phyloP scores from a whole-genome alignment of 1,139 yeast genomes.

The Zygosaccharomyces sapae region DNA sequence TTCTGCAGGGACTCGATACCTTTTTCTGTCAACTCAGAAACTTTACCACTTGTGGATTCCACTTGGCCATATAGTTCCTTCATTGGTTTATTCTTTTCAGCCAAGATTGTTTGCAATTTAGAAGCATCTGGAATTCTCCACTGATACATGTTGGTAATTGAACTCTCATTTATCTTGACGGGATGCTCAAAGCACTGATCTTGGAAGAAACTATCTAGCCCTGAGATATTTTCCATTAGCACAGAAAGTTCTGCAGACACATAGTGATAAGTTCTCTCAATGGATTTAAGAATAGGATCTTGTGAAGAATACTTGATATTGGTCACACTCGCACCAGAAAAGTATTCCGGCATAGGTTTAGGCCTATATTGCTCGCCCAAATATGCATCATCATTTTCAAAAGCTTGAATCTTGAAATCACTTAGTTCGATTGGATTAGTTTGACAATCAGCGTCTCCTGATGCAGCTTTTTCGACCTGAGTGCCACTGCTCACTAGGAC shows the following conservation, averaged over 20 bases:
- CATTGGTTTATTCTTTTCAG: slow-evolving; percentile 6
- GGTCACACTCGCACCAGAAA: slow-evolving; percentile 23
- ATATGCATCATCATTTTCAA: slow-evolving; percentile 41
- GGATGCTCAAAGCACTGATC: slow-evolving; percentile 37
- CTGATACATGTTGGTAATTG: slow-evolving; percentile 27
- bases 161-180: slow-evolving; percentile 20
- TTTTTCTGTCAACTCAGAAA: slow-evolving; percentile 3
- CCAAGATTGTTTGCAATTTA: slow-evolving; percentile 27
- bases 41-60: slow-evolving; percentile 6
- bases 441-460: slow-evolving; percentile 22
- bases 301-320: slow-evolving; percentile 16
- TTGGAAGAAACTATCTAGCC: slow-evolving; percentile 34
- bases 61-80: slow-evolving; percentile 1
- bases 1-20: slow-evolving; percentile 5
- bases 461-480: slow-evolving; percentile 12
- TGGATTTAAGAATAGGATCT: slow-evolving; percentile 32
- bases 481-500: slow-evolving; percentile 9
- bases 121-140: slow-evolving; percentile 44
- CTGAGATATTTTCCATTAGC: slow-evolving; percentile 36
- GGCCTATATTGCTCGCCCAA: slow-evolving; percentile 30
- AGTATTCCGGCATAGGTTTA: slow-evolving; percentile 19
- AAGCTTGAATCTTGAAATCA: slow-evolving; percentile 31
- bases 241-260: slow-evolving; percentile 42
- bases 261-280: slow-evolving; percentile 40
- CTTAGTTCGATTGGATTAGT: slow-evolving; percentile 25